Base-by-base conservation (phyloP, 768 basidiomycete genomes). In the Panus rudis region DNA sequence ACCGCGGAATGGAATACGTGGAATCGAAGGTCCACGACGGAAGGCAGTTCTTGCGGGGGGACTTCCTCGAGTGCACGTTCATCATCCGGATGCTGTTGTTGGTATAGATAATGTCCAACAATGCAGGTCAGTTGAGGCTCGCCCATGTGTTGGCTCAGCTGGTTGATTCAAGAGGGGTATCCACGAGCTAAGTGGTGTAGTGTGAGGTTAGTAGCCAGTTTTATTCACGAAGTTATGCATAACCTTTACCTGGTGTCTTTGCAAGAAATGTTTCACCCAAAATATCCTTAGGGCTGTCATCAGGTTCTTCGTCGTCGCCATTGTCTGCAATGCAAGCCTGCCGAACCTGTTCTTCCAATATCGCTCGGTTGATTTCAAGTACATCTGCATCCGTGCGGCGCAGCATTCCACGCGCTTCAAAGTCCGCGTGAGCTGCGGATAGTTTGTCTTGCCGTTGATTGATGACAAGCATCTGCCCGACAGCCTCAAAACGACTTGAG, bases 391-490 rank as follows among this genome's bases (percentile, higher is more conserved):
- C n/a, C n/a, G n/a, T n/a, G n/a, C n/a, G n/a, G n/a, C n/a, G n/a
- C 6, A 50, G 38, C 49, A 50, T 46, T 3, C 55, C 54, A 4
- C 49, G 51, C 8, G 20, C 17, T 1, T 24, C 20, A 31, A 58
- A 54, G 30, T 56, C 47, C 1, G 34, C 45, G 13, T 47, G 48
- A 13, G 43, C 21, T 1, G 59, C 59, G 2, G 48, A 42, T 8
- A 60, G 51, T 40, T 58, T 58, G 41, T 56, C 55, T 1, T 56
- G 50, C 4, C 59, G 50, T 31, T 56, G 51, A 35, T 56, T 57
- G 1, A 43, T 53, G 4, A 48, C 17, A 1, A 59, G 46, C 6
- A 44, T 44, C 20, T 44, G 43, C 22, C 6, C 35, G 13, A 44
- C 21, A 8, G 43, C 34, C 6, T 38, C 14, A 26, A 37, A 10